phyloP scores from a whole-genome alignment of 306 rosid species.

The Hylodesmum podocarpum region DNA sequence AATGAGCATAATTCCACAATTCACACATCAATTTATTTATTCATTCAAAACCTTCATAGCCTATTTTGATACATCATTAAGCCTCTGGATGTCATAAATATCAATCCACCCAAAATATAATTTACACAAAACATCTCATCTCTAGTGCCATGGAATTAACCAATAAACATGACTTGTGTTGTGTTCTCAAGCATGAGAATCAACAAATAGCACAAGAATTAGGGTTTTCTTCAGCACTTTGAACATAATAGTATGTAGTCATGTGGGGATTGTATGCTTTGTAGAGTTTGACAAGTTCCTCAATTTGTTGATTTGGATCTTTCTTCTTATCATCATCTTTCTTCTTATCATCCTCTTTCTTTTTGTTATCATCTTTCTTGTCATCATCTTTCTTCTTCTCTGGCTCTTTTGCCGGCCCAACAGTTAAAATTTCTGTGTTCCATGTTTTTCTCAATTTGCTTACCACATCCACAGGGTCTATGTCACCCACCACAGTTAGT shows the following conservation, averaged over 20 bases:
- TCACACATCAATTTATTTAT: not conserved
- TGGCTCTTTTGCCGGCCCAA: constrained; percentile 83
- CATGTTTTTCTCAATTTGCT: constrained; percentile 67
- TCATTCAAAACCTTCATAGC: constrained; percentile 6
- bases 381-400: constrained; percentile 58
- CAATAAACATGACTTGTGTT: not conserved
- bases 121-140: constrained; percentile 10
- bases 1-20: not conserved
- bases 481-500: constrained; percentile 61
- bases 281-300: constrained; percentile 46
- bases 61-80: constrained; percentile 16
- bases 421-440: constrained; percentile 61
- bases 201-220: constrained; percentile 71
- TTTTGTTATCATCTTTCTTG: constrained; percentile 42
- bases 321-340: constrained; percentile 42
- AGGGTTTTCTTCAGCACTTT: constrained; percentile 65
- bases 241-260: constrained; percentile 45
- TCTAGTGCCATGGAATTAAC: not conserved
- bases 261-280: constrained; percentile 45
- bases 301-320: constrained; percentile 48
- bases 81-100: not conserved
- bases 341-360: constrained; percentile 36
- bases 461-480: constrained; percentile 64
- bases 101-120: constrained; percentile 2
- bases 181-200: not conserved